Conservation (phyloP, 2,329 filamentous ascomycete species). For the Trichoderma aggressivum region DNA sequence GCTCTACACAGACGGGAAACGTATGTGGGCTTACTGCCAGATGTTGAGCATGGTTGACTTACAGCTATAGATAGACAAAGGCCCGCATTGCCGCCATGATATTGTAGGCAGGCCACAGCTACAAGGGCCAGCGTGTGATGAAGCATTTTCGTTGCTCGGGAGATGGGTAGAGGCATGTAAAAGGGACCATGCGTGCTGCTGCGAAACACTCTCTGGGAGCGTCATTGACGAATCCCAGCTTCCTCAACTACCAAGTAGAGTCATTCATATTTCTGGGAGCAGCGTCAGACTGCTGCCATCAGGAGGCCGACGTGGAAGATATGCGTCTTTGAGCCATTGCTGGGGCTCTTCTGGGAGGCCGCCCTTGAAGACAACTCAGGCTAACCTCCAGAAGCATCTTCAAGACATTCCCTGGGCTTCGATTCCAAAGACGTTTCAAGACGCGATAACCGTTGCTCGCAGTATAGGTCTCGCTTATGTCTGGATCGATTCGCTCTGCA, state of each 20-base stretch:
- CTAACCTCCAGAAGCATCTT: slow-evolving; percentile 3
- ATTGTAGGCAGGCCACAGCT: slow-evolving; percentile 16
- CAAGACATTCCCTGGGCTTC: slow-evolving; percentile 17
- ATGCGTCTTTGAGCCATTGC: slow-evolving; percentile 17
- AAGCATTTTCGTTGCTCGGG: slow-evolving; percentile 6
- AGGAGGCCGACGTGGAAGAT: slow-evolving; percentile 3
- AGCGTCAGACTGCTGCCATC: neutral
- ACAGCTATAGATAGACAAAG: slow-evolving; percentile 1
- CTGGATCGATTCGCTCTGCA: slow-evolving; percentile 23
- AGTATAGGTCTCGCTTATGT: slow-evolving; percentile 18
- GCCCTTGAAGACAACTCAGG: slow-evolving; percentile 14
- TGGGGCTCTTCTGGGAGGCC: slow-evolving; percentile 16
- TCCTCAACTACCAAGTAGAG: slow-evolving; percentile 11
- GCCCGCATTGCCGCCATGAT: neutral
- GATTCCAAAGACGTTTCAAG: slow-evolving; percentile 19
- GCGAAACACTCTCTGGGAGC: slow-evolving; percentile 11
- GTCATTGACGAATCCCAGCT: neutral
- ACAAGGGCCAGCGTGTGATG: neutral
- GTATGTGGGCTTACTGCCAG: neutral
- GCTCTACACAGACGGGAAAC: slow-evolving; percentile 8
- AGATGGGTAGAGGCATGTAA: slow-evolving; percentile 16
- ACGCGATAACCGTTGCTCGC: slow-evolving; percentile 14
- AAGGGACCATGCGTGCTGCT: slow-evolving; percentile 3
- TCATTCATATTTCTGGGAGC: neutral
- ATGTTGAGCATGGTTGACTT: neutral